phyloP scores from a whole-genome alignment of 139 green algal genomes.

The Chlamydomonas asymmetrica region DNA sequence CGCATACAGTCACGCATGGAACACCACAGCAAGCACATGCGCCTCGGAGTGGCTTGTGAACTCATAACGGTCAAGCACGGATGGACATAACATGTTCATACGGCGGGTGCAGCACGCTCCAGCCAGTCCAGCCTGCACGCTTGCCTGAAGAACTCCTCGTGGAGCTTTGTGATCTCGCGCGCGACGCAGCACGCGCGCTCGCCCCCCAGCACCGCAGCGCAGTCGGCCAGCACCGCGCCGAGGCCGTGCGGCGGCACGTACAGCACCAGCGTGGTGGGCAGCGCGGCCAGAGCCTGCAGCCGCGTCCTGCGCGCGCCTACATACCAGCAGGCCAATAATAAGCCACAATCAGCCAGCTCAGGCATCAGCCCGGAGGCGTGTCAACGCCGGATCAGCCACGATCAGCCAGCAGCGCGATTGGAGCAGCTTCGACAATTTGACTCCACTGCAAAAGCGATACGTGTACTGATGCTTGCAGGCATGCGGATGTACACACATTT shows the following conservation, averaged over 20 bases:
- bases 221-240: slow-evolving; percentile 59
- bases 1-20: not conserved
- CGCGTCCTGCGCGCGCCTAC: slow-evolving; percentile 21
- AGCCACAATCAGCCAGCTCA: too few species aligned
- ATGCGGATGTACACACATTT: too few species aligned
- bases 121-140: too few species aligned
- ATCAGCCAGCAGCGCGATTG: too few species aligned
- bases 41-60: not conserved
- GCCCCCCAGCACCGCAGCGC: slow-evolving; percentile 57
- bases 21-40: not conserved
- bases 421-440: too few species aligned
- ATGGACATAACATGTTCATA: not conserved
- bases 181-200: slow-evolving; percentile 68
- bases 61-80: slow-evolving; percentile 15
- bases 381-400: too few species aligned
- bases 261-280: slow-evolving; percentile 68
- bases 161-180: slow-evolving; percentile 88
- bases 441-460: too few species aligned
- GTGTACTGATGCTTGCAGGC: too few species aligned
- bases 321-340: too few species aligned
- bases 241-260: slow-evolving; percentile 77
- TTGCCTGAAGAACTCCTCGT: slow-evolving; percentile 82
- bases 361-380: too few species aligned
- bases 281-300: slow-evolving; percentile 21
- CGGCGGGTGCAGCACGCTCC: slow-evolving; percentile 18